Conservation (phyloP, 257 asterid species). For the Jaltomata sinuosa region DNA sequence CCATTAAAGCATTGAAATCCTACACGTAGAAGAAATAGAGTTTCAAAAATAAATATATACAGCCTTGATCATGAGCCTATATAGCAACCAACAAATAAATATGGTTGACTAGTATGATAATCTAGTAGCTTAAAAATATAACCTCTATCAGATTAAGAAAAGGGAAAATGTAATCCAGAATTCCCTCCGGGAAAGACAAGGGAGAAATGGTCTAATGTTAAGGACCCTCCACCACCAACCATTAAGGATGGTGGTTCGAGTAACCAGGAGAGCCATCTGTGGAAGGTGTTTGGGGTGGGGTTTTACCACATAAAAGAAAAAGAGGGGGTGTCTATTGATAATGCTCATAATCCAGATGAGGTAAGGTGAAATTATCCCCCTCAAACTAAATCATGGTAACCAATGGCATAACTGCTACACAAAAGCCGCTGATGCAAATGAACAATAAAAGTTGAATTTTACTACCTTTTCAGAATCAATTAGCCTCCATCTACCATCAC, state of each 20-base stretch:
- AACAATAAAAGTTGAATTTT: not conserved
- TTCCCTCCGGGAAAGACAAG: not conserved
- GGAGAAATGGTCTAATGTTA: not conserved
- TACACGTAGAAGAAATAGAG: constrained; percentile 14
- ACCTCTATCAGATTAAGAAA: not conserved
- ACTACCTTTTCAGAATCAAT: constrained; percentile 76
- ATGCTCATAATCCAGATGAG: not conserved
- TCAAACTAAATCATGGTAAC: not conserved
- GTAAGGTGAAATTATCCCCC: not conserved
- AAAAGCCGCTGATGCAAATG: not conserved
- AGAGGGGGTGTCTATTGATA: not conserved
- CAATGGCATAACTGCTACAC: not conserved
- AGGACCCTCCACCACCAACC: not conserved
- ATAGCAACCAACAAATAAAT: not conserved
- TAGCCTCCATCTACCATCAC: constrained; percentile 58
- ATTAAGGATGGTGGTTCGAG: not conserved
- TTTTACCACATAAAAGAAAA: not conserved
- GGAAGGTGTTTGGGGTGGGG: not conserved
- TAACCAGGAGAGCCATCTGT: not conserved
- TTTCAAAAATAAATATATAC: not conserved
- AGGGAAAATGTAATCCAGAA: not conserved
- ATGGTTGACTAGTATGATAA: not conserved
- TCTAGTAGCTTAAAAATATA: not conserved
- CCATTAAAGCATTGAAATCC: constrained; percentile 72
- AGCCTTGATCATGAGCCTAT: not conserved